phyloP scores from a whole-genome alignment of 2,329 filamentous ascomycete species.

The Ophiostoma himal-ulmi region DNA sequence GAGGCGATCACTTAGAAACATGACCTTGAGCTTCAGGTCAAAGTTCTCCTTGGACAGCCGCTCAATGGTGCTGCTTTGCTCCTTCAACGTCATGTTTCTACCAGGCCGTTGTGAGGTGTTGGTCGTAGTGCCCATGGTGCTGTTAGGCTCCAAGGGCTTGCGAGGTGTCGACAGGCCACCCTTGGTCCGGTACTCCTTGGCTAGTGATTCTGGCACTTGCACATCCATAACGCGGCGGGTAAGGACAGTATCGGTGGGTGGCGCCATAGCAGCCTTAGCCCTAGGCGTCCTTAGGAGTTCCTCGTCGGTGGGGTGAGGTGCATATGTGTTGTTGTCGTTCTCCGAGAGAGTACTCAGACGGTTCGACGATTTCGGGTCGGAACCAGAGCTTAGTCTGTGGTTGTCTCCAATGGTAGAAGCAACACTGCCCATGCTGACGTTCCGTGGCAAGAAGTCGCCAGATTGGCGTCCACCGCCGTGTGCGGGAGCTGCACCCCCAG shows the following conservation, averaged over 20 bases:
- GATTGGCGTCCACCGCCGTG: conserved; percentile 45
- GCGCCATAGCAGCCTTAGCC: conserved; percentile 45
- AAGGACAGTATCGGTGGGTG: conserved; percentile 82
- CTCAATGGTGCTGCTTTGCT: conserved; percentile 96
- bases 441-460: conserved; percentile 59
- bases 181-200: conserved; percentile 76
- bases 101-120: conserved; percentile 42
- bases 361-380: neutral
- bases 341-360: conserved; percentile 36
- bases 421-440: conserved; percentile 85
- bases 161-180: conserved; percentile 57
- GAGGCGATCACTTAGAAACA: conserved; percentile 89
- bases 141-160: conserved; percentile 49
- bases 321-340: conserved; percentile 35
- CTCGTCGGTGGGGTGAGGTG: conserved; percentile 33
- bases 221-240: conserved; percentile 84
- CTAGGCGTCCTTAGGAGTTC: conserved; percentile 64
- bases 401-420: conserved; percentile 65
- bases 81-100: conserved; percentile 80
- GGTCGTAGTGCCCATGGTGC: conserved; percentile 25
- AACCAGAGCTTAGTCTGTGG: conserved; percentile 35
- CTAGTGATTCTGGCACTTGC: conserved; percentile 82
- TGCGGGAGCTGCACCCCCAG: conserved; percentile 65
- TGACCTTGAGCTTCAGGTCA: conserved; percentile 92
- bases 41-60: conserved; percentile 97